Base-by-base conservation (phyloP, 2,329 filamentous ascomycete genomes). In the Bipolaris zeicola region DNA sequence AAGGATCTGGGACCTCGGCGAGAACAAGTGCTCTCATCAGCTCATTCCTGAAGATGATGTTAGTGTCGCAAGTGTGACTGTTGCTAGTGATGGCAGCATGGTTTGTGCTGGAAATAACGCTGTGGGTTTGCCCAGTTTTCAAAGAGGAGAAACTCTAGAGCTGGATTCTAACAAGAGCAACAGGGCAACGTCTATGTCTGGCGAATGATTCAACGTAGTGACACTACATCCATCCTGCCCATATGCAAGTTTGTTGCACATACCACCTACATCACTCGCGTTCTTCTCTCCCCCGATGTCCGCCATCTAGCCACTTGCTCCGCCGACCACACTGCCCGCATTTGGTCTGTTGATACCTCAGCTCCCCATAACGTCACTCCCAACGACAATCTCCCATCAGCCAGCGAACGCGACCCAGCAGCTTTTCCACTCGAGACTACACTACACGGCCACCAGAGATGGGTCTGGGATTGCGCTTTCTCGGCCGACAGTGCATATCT, bases 401-500 rank as follows among this genome's bases (percentile, higher is more conserved):
- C 69, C n/a, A 63, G 65, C 18, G 76, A 77, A 22, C 72, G 75
- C 50, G 75, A 76, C 69, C 78, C 72, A 7, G 85, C 82, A 75
- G 88, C 82, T 39, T 95, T 91, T 66, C 89, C 89, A 8, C 85
- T 96, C 18, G 91, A 96, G 77, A 92, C 92, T 2, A 96, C 92
- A 1, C 85, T 97, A 1, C 90, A 90, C 20, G 91, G 90, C 52
- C 93, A 97, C 77, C 93, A 97, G 78, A 88, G 93, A 51, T 97
- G 93, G 93, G 93, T 97, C 1, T 97, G 93, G 93, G 93, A 97
- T 76, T 97, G 93, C 70, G 93, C 93, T 0, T 97, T 97, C 78
- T 94, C 90, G 60, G 93, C 93, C 24, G 93, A 97, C 74, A 93
- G 89, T 33, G 93, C 93, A 0, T 97, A 97, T 71, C 82, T 97